Evolutionary conservation across 768 basidiomycete genomes (phyloP), one percentile per base, ranked within the genome.

Genomic region (Pisolithus marmoratus): DNA sequence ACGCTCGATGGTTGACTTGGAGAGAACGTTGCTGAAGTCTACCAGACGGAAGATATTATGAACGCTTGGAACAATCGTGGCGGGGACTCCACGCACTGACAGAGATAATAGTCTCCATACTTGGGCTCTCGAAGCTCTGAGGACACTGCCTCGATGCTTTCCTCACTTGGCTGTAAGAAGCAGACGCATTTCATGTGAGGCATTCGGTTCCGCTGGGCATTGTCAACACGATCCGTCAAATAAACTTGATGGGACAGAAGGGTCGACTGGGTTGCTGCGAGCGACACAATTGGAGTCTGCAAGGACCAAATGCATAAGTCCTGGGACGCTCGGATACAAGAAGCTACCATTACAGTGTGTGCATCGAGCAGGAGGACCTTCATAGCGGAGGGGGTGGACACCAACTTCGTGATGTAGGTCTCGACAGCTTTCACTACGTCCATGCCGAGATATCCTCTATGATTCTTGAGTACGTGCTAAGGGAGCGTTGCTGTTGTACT

Each of bases 71-170:
- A 50, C 49, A 23, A 49, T 29, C 44, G 50, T 54, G 50, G 56
- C 57, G 58, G 69, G 62, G 70, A 72, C 79, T 74, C 79, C 82
- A 88, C 85, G 79, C 76, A 92, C 95, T 87, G 82, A 98, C 95
- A 99, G 66, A 99, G 74, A 78, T 95, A 98, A 72, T 99, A 99
- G 73, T 94, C 93, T 67, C 94, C 94, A 62, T 98, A 99, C 70
- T 88, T 88, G 9, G 94, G 95, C 62, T 92, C 87, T 36, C 77
- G 78, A 31, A 99, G 75, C 64, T 99, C 96, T 50, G 79, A 74
- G 58, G 87, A 87, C 50, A 97, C 76, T 23, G 87, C 87, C 50
- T 84, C 83, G 34, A 99, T 73, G 63, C 90, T 94, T 27, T 86
- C 83, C 45, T 90, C 85, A 51, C 78, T 87, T 37, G 84, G 84